Base-by-base conservation (phyloP, 306 rosid genomes). In the Morella rubra region DNA sequence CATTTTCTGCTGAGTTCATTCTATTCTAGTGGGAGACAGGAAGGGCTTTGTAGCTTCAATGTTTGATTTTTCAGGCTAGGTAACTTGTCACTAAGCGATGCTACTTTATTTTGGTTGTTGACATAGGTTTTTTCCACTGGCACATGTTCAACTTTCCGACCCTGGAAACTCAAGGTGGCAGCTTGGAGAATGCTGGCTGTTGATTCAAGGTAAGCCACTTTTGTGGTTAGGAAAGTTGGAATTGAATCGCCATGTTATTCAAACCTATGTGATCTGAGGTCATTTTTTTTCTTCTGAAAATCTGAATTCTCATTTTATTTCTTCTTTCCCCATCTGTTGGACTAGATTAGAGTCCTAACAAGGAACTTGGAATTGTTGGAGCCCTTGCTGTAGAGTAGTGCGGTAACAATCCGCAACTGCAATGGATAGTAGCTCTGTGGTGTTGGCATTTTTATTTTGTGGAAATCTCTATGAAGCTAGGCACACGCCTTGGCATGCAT, bases 131-230 rank as follows among this genome's bases (percentile, higher is more conserved):
- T 86, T 89, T 51, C 90, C 98, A 3, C 72, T 89, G 68, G 83
- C 92, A 19, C 96, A 92, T 73, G 85, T 94, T 80, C 89, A 89
- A 68, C 89, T 92, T 73, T 92, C 96, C 72, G 82, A 74, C 83
- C 93, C 98, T 80, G 98, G 98, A 84, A 90, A 90, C 73, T 49
- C 80, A 22, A 85, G 88, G 81, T 79, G 84, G 86, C 89, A 87
- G 80, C 93, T 89, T 44, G 98, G 96, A 87, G 98, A 89, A 80
- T 87, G 96, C 78, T 94, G 55, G 87, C 90, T 19, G 80, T 93
- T 85, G 95, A 94, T 86, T 83, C 96, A 68, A 90, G 91, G 98
- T 90, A 81, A 53, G 77, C 75, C 75, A 65, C 22, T 72, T 76
- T 75, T 81, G 64, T 77, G 51, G 67, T 69, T 53, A 22, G 68